Evolutionary conservation across 164 flowering plant genomes (phyloP).

Genomic region (Aristolochia contorta): DNA sequence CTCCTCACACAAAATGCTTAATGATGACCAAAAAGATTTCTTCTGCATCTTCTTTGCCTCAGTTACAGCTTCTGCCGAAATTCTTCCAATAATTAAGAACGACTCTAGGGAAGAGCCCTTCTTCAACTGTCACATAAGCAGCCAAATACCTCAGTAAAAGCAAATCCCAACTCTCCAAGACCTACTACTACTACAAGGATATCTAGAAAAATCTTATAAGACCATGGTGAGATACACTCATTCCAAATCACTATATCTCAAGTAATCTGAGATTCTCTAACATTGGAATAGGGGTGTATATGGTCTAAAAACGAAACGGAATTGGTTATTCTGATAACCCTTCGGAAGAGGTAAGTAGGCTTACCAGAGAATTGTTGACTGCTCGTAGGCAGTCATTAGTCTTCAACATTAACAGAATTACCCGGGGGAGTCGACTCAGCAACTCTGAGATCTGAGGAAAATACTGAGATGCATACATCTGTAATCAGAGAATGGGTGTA

Average conservation of each 20-base stretch:
- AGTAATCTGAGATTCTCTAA: no score
- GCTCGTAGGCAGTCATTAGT: constrained; percentile 94
- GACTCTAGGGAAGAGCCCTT: constrained; percentile 72
- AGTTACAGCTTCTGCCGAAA: constrained; percentile 69
- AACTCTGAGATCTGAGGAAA: constrained; percentile 86
- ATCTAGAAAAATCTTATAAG: no score
- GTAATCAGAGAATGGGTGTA: constrained; percentile 13
- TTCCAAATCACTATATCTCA: no score
- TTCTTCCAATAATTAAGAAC: constrained; percentile 74
- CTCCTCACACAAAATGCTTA: constrained; percentile 51
- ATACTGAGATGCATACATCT: constrained; percentile 95
- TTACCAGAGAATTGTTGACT: constrained; percentile 49
- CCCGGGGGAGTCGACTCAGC: constrained; percentile 77
- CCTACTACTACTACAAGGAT: no score
- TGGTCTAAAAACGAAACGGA: no score
- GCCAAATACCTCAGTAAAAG: constrained; percentile 67
- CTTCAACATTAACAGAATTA: constrained; percentile 81
- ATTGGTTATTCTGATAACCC: no score
- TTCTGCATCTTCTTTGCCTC: constrained; percentile 48
- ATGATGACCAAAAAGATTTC: constrained; percentile 36
- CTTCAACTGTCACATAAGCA: constrained; percentile 19
- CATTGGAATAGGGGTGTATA: no score
- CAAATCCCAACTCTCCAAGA: constrained; percentile 46
- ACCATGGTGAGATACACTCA: no score
- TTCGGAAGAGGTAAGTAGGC: not conserved